These are phyloP conservation scores for Udeniomyces megalosporus DNA, from an alignment of 768 basidiomycete genomes.

Conservation along the genomic window DNA sequence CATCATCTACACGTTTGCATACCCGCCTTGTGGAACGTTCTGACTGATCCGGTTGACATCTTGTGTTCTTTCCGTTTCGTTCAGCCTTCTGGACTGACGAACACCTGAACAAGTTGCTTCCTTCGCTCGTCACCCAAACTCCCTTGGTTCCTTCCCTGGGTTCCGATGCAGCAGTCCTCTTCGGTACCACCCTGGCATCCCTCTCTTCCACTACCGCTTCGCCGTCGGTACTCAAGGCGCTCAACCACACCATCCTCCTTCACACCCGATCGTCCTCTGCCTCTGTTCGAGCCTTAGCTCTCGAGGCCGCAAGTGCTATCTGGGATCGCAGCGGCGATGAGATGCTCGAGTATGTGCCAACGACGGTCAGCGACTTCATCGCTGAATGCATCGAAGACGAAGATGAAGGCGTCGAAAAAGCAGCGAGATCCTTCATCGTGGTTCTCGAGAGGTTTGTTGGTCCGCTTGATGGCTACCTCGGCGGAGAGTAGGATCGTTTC, in stretches of 20 bases:
- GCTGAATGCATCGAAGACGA: constrained; percentile 15
- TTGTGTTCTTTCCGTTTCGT: background rate
- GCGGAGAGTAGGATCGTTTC: constrained; percentile 6
- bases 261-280: constrained; percentile 72
- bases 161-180: constrained; percentile 20
- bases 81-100: constrained; percentile 82
- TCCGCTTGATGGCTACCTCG: constrained; percentile 6
- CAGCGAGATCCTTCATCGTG: background rate
- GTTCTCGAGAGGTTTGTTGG: constrained; percentile 13
- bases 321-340: constrained; percentile 57
- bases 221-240: constrained; percentile 49
- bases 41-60: background rate
- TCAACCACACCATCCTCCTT: constrained; percentile 75
- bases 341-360: constrained; percentile 38
- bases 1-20: too few relatives aligned
- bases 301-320: constrained; percentile 50
- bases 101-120: constrained; percentile 47
- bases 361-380: constrained; percentile 12
- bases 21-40: too few relatives aligned
- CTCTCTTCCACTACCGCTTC: constrained; percentile 45
- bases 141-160: constrained; percentile 7
- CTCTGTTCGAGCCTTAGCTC: constrained; percentile 49
- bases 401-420: constrained; percentile 10
- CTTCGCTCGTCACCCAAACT: constrained; percentile 50
- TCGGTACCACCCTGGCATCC: constrained; percentile 31